phyloP scores from a whole-genome alignment of 1,139 yeast genomes.

The Pneumocystis wakefieldiae region DNA sequence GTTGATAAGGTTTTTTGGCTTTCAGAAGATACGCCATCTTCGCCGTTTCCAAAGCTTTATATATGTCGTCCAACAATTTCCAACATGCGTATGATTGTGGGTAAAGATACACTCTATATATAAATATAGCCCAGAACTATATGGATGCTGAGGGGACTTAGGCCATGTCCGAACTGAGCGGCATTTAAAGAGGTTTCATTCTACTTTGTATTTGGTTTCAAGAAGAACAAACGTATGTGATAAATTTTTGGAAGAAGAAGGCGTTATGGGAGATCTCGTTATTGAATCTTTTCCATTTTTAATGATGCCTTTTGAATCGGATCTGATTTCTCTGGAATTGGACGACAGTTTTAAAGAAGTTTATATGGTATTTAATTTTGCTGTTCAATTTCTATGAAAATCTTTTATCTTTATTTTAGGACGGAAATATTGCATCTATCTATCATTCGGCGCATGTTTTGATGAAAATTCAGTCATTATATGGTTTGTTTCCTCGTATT shows the following conservation, averaged over 20 bases:
- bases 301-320: slow-evolving; percentile 23
- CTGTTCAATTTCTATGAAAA: background rate
- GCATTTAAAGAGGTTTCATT: slow-evolving; percentile 13
- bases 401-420: background rate
- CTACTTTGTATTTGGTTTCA: slow-evolving; percentile 23
- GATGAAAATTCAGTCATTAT: slow-evolving; percentile 24
- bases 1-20: slow-evolving; percentile 52
- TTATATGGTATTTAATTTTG: slow-evolving; percentile 19
- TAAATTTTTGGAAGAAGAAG: slow-evolving; percentile 23
- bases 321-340: slow-evolving; percentile 24
- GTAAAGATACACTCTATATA: slow-evolving; percentile 7
- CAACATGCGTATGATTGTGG: slow-evolving; percentile 7
- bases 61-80: background rate
- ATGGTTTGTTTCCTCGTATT: slow-evolving; percentile 29
- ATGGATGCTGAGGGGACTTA: slow-evolving; percentile 18
- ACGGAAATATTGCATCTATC: slow-evolving; percentile 20
- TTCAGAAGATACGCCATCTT: slow-evolving; percentile 16
- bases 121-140: slow-evolving; percentile 17
- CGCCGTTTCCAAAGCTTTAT: background rate
- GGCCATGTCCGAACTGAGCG: slow-evolving; percentile 16
- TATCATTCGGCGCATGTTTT: slow-evolving; percentile 30
- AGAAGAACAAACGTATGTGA: slow-evolving; percentile 23
- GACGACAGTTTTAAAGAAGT: slow-evolving; percentile 24
- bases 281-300: slow-evolving; percentile 25
- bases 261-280: slow-evolving; percentile 27